Evolutionary conservation across 2,329 filamentous ascomycete species (phyloP).

Genomic region (Alternaria solani): DNA sequence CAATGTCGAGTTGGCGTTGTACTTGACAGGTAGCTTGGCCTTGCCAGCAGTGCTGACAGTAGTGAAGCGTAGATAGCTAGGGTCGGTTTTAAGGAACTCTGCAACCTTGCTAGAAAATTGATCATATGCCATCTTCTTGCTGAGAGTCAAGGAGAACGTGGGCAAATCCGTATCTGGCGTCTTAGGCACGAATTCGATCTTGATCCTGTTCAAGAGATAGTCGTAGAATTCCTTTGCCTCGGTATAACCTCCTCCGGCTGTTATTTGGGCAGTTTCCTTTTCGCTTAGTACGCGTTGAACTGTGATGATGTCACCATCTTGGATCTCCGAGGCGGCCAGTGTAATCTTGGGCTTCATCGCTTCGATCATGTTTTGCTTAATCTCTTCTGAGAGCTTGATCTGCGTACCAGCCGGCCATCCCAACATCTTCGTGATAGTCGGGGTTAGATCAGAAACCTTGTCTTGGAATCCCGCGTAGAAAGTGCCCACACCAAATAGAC

Average conservation of each 20-base stretch:
- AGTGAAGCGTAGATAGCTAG: conserved; percentile 90
- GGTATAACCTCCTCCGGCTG: conserved; percentile 56
- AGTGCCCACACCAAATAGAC: conserved; percentile 78
- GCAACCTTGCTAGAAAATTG: conserved; percentile 84
- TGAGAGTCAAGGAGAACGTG: conserved; percentile 79
- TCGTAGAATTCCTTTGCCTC: conserved; percentile 92
- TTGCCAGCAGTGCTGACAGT: conserved; percentile 84
- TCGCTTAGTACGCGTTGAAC: conserved; percentile 75
- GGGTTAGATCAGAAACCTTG: conserved; percentile 84
- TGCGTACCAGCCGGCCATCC: conserved; percentile 80
- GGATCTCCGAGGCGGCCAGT: conserved; percentile 88
- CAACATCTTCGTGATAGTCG: conserved; percentile 82
- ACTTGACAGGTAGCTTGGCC: conserved; percentile 80
- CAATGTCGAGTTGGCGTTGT: conserved; percentile 73
- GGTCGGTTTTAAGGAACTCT: conserved; percentile 75
- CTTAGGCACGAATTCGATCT: conserved; percentile 78
- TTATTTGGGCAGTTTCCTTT: conserved; percentile 52
- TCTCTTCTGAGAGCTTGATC: conserved; percentile 88
- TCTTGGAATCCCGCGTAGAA: conserved; percentile 88
- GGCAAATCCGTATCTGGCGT: conserved; percentile 66
- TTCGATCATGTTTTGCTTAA: conserved; percentile 98
- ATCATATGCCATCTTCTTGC: conserved; percentile 89
- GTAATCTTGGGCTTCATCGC: conserved; percentile 89
- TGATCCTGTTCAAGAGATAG: conserved; percentile 84
- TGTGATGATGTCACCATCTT: conserved; percentile 96